Conservation (phyloP, 208 protist genomes). For the Leishmania guyanensis region DNA sequence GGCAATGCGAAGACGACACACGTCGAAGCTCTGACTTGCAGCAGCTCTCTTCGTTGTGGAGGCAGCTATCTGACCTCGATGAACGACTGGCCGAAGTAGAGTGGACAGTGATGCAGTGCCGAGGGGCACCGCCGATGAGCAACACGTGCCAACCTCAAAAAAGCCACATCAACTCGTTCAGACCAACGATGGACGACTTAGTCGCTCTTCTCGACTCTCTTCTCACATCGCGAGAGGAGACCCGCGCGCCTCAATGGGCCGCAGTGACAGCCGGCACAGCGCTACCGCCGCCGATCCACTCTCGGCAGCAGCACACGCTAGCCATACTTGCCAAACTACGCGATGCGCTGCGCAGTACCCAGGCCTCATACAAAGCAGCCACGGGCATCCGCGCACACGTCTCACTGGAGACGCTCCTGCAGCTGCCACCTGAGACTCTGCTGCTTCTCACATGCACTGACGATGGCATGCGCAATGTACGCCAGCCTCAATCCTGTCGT, state of each 20-base stretch:
- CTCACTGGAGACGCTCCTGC: slow-evolving; percentile 24
- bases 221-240: background rate
- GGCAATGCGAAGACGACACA: background rate
- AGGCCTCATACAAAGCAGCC: slow-evolving; percentile 14
- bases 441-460: slow-evolving; percentile 1
- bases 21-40: background rate
- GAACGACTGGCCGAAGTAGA: background rate
- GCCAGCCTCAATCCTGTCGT: background rate
- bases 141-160: background rate
- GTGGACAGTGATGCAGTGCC: background rate
- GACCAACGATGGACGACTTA: slow-evolving; percentile 14
- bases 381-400: background rate
- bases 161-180: background rate
- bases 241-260: background rate
- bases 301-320: slow-evolving; percentile 3
- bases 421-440: slow-evolving; percentile 22
- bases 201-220: slow-evolving; percentile 14
- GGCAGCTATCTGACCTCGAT: background rate
- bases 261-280: background rate
- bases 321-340: slow-evolving; percentile 10
- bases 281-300: background rate
- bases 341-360: slow-evolving; percentile 20
- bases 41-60: background rate
- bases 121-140: background rate
- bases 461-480: background rate